Conservation (phyloP, 2,329 filamentous ascomycete genomes). For the Mariannaea elegans region DNA sequence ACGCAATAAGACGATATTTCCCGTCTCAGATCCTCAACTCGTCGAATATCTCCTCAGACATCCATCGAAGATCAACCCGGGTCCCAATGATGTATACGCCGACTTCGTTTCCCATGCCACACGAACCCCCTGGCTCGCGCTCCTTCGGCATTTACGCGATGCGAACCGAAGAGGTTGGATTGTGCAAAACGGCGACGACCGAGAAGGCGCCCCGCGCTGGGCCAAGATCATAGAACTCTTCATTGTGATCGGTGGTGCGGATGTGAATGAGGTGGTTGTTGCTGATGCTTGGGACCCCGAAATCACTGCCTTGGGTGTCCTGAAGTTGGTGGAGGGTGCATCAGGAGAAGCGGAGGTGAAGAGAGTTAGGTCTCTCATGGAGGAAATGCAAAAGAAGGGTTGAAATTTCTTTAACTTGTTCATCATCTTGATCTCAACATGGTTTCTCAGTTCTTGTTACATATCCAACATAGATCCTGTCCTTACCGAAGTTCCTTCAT, state of each 20-base stretch:
- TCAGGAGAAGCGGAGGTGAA: slow-evolving; percentile 34
- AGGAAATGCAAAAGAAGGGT: neutral
- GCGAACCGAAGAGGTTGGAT: slow-evolving; percentile 44
- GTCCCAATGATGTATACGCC: slow-evolving; percentile 29
- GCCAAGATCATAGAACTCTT: slow-evolving; percentile 39
- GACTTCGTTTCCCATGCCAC: slow-evolving; percentile 35
- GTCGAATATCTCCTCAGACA: slow-evolving; percentile 37
- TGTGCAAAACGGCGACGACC: slow-evolving; percentile 40
- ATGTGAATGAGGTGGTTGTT: slow-evolving; percentile 37
- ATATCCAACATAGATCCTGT: too few relatives aligned
- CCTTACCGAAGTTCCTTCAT: neutral
- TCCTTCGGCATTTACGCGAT: slow-evolving; percentile 44
- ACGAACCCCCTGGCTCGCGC: slow-evolving; percentile 42
- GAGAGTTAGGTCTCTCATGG: slow-evolving; percentile 22
- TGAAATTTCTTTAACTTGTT: neutral
- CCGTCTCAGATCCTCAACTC: slow-evolving; percentile 42
- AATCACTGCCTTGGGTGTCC: slow-evolving; percentile 38
- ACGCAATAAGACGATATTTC: slow-evolving; percentile 46
- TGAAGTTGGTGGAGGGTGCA: slow-evolving; percentile 40
- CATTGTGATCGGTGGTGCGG: slow-evolving; percentile 37
- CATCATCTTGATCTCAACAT: neutral
- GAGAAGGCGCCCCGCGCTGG: slow-evolving; percentile 42
- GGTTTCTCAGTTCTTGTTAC: neutral
- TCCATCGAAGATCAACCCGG: slow-evolving; percentile 26
- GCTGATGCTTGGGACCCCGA: slow-evolving; percentile 44